These are phyloP conservation scores for Ceratocystis variospora DNA, from an alignment of 2,329 filamentous ascomycete species.

Conservation along the genomic window DNA sequence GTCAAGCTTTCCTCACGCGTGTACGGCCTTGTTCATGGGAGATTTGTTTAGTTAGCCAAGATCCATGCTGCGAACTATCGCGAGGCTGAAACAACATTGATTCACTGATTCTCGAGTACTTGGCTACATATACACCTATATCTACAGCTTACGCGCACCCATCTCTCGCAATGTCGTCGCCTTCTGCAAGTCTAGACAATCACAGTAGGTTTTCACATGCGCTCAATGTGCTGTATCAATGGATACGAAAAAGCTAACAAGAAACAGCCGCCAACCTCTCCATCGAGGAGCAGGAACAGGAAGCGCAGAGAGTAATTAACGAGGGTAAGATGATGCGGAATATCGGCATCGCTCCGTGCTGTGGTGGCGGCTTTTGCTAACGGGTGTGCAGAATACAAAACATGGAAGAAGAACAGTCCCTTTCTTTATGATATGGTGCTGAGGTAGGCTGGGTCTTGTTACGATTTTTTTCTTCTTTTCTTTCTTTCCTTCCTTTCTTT, in stretches of 20 bases:
- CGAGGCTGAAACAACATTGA: background rate
- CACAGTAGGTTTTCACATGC: slow-evolving; percentile 11
- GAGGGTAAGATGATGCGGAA: slow-evolving; percentile 46
- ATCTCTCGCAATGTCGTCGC: slow-evolving; percentile 4
- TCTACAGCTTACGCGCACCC: background rate
- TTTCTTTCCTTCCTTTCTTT: no score
- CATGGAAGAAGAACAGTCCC: slow-evolving; percentile 98
- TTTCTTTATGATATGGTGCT: slow-evolving; percentile 98
- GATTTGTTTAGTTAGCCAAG: background rate
- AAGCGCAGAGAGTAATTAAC: slow-evolving; percentile 80
- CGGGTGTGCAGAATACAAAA: slow-evolving; percentile 70
- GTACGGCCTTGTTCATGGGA: background rate
- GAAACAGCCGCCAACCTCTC: slow-evolving; percentile 27
- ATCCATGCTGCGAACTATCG: background rate
- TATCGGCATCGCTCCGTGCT: background rate
- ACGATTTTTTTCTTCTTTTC: no score
- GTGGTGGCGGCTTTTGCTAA: slow-evolving; percentile 18
- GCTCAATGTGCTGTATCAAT: background rate
- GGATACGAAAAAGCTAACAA: background rate
- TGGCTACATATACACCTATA: background rate
- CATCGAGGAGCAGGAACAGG: slow-evolving; percentile 53
- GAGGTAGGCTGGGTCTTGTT: slow-evolving; percentile 35
- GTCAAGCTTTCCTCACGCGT: background rate
- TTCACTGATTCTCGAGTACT: background rate
- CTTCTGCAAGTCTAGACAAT: slow-evolving; percentile 15